Percentiles rank a stretch among this genome's conserved stretches.
These are phyloP conservation scores for Sinapis alba DNA, from an alignment of 441 rosid genomes.

Conservation along the genomic window DNA sequence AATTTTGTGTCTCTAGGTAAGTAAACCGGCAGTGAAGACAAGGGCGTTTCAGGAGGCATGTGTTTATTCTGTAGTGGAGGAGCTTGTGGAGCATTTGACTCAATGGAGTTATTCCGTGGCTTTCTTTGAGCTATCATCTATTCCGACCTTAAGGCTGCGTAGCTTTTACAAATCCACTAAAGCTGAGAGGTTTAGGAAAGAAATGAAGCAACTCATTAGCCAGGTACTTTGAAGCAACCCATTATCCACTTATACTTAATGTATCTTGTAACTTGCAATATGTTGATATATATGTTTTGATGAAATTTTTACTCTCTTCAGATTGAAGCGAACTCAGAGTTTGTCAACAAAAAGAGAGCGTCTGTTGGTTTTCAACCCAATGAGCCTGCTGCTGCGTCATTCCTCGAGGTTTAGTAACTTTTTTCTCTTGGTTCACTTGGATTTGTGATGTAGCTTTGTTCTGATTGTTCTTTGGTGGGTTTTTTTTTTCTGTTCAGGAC, in stretches of 20 bases:
- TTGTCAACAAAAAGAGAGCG: slow-evolving; percentile 65
- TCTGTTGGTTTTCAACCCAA: slow-evolving; percentile 65
- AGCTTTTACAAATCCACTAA: slow-evolving; percentile 78
- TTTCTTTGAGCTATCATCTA: slow-evolving; percentile 83
- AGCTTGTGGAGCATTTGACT: slow-evolving; percentile 87
- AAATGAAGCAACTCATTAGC: slow-evolving; percentile 79
- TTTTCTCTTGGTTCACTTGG: background rate
- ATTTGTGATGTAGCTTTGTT: background rate
- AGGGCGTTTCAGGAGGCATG: slow-evolving; percentile 96
- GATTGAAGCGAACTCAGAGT: slow-evolving; percentile 72
- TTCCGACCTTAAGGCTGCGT: slow-evolving; percentile 75
- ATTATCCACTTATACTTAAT: background rate
- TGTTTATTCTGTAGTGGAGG: slow-evolving; percentile 82
- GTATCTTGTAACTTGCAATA: background rate
- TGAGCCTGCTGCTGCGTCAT: slow-evolving; percentile 66
- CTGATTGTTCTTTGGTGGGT: slow-evolving; percentile 5
- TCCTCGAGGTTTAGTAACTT: slow-evolving; percentile 63
- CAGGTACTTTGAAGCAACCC: slow-evolving; percentile 51
- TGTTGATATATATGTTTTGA: background rate
- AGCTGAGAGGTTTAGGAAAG: slow-evolving; percentile 87
- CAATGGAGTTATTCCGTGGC: slow-evolving; percentile 89
- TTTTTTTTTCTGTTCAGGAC: slow-evolving; percentile 46
- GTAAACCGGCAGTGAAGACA: slow-evolving; percentile 85
- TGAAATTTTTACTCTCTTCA: slow-evolving; percentile 29
- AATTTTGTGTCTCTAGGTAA: slow-evolving; percentile 50